A percentile compares a stretch with the other conserved stretches of the same genome.
Conservation (phyloP, 495 filamentous ascomycete genomes). For the Hyaloscypha variabilis region DNA sequence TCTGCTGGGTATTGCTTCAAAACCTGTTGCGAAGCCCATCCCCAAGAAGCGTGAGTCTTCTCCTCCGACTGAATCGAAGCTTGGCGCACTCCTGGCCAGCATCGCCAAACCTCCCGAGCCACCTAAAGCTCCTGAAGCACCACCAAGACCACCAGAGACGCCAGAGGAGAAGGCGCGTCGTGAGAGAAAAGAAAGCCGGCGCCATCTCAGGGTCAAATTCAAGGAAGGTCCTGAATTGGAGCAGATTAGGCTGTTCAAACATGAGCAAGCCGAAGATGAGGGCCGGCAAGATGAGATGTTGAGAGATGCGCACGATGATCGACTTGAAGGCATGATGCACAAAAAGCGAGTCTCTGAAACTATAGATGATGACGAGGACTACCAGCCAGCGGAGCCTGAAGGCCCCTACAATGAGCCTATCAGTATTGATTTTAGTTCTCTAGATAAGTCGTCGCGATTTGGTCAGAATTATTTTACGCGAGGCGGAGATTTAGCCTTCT, state of each 20-base stretch:
- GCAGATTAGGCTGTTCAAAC: constrained; percentile 72
- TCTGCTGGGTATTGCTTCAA: constrained; percentile 35
- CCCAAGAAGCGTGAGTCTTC: constrained; percentile 38
- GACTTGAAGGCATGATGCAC: constrained; percentile 78
- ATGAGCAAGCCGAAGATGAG: constrained; percentile 72
- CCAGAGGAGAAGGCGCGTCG: constrained; percentile 73
- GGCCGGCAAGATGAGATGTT: constrained; percentile 67
- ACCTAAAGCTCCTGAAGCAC: constrained; percentile 50
- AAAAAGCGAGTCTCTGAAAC: constrained; percentile 61
- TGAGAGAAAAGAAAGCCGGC: constrained; percentile 75
- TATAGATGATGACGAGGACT: constrained; percentile 69
- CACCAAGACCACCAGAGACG: constrained; percentile 68
- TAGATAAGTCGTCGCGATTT: constrained; percentile 41
- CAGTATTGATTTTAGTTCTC: constrained; percentile 55
- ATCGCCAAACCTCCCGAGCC: constrained; percentile 66
- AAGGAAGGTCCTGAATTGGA: constrained; percentile 74
- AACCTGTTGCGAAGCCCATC: constrained; percentile 31
- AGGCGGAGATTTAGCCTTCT: constrained; percentile 59
- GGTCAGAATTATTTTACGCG: constrained; percentile 48
- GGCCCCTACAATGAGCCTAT: constrained; percentile 39
- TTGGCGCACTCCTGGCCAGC: constrained; percentile 60
- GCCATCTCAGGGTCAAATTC: constrained; percentile 70
- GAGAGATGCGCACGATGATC: constrained; percentile 70
- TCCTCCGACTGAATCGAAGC: constrained; percentile 32
- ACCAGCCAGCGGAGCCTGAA: constrained; percentile 33